A percentile compares a stretch with the other conserved stretches of the same genome.
Conservation (phyloP, 139 green algal genomes). For the Micractinium sp. region DNA sequence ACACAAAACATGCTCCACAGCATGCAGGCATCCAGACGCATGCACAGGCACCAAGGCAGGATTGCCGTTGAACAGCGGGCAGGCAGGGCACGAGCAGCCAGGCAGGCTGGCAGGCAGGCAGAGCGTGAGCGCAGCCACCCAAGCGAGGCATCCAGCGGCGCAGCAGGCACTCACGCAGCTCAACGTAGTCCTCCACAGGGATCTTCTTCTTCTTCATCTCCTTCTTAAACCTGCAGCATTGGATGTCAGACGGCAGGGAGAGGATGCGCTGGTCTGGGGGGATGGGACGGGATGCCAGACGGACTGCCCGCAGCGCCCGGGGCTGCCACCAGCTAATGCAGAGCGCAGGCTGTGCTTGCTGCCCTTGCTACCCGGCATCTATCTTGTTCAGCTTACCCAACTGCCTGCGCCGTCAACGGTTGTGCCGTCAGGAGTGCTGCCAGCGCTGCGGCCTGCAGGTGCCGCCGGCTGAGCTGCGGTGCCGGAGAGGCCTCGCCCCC, state of each 20-base stretch:
- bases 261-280: background rate
- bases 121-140: background rate
- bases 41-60: too few relatives aligned
- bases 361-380: background rate
- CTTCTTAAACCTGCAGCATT: constrained; percentile 70
- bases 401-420: background rate
- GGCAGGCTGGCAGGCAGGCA: constrained; percentile 1
- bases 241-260: background rate
- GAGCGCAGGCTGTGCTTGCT: background rate
- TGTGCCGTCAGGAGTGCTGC: background rate
- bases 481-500: too few relatives aligned
- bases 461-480: background rate
- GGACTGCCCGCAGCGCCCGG: background rate
- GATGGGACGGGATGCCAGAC: background rate
- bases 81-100: background rate
- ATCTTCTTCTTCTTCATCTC: constrained; percentile 79
- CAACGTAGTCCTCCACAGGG: constrained; percentile 65
- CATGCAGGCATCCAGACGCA: background rate
- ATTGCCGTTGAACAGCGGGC: too few relatives aligned
- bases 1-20: background rate
- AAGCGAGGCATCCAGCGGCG: background rate
- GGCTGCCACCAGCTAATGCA: background rate
- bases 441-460: constrained; percentile 12
- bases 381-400: background rate
- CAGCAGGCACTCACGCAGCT: constrained; percentile 16